A percentile compares a stretch with the other conserved stretches of the same genome.
phyloP scores from a whole-genome alignment of 2,329 filamentous ascomycete genomes.

The Claviceps sp. region DNA sequence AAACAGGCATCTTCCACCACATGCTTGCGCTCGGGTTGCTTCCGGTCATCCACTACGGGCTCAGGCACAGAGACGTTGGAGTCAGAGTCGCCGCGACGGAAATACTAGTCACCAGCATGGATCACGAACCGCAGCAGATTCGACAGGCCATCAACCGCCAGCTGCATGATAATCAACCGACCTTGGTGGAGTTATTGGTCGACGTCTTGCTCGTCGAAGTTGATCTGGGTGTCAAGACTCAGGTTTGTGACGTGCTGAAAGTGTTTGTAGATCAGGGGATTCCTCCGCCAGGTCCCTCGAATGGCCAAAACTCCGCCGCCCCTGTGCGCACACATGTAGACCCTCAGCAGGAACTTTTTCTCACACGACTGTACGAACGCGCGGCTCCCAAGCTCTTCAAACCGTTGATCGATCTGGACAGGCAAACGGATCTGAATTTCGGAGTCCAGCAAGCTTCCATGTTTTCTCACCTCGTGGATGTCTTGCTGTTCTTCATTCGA shows the following conservation, averaged over 20 bases:
- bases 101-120: constrained; percentile 84
- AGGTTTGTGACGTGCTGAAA: constrained; percentile 90
- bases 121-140: constrained; percentile 91
- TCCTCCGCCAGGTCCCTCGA: constrained; percentile 33
- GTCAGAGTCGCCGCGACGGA: constrained; percentile 89
- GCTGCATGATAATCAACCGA: constrained; percentile 72
- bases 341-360: constrained; percentile 71
- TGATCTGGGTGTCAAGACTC: constrained; percentile 87
- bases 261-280: constrained; percentile 68
- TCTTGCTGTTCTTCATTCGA: constrained; percentile 85
- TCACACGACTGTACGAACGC: constrained; percentile 79
- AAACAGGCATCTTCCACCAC: constrained; percentile 76
- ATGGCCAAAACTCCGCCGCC: constrained; percentile 52
- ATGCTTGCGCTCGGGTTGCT: constrained; percentile 81
- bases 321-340: constrained; percentile 48
- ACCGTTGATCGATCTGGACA: constrained; percentile 70
- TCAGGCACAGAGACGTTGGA: constrained; percentile 70
- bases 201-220: constrained; percentile 83
- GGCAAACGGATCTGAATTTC: constrained; percentile 54
- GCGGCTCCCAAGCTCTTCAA: constrained; percentile 77
- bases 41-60: constrained; percentile 79
- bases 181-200: constrained; percentile 83
- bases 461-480: constrained; percentile 82
- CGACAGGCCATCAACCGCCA: constrained; percentile 86
- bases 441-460: constrained; percentile 77